phyloP scores from a whole-genome alignment of 2,329 filamentous ascomycete genomes.

The Ceratocystis smalleyi region DNA sequence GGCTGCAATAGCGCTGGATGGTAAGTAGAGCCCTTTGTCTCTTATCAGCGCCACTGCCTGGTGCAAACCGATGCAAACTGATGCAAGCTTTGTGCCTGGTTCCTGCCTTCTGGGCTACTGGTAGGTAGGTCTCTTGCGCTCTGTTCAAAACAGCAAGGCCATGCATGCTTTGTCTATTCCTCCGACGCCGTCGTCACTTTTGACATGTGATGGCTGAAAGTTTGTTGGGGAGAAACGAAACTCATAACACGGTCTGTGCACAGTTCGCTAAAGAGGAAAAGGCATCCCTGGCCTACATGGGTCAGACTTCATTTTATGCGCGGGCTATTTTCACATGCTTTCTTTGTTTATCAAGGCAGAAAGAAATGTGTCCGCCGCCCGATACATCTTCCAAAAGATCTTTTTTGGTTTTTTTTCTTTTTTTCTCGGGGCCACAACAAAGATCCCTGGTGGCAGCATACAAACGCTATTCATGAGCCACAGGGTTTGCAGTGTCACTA shows the following conservation, averaged over 20 bases:
- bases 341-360: background rate
- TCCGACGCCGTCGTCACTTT: background rate
- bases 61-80: too few species aligned
- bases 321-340: slow-evolving; percentile 3
- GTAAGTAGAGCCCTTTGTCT: background rate
- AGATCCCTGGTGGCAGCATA: background rate
- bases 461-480: background rate
- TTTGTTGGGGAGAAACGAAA: slow-evolving; percentile 6
- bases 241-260: background rate
- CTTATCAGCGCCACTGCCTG: background rate
- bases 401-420: background rate
- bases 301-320: background rate
- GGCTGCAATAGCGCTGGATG: too few species aligned
- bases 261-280: background rate
- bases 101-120: background rate
- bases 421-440: background rate
- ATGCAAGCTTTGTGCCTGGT: background rate
- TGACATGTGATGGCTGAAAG: slow-evolving; percentile 1
- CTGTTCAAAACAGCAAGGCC: background rate
- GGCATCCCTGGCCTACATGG: background rate
- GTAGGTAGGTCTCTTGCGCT: background rate
- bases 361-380: background rate
- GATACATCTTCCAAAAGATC: background rate
- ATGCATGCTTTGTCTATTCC: background rate
- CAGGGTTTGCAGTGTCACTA: background rate